Percentiles rank a stretch among this genome's conserved stretches.
These are phyloP conservation scores for Salix arbutifolia DNA, from an alignment of 345 rosid genomes.

Conservation along the genomic window DNA sequence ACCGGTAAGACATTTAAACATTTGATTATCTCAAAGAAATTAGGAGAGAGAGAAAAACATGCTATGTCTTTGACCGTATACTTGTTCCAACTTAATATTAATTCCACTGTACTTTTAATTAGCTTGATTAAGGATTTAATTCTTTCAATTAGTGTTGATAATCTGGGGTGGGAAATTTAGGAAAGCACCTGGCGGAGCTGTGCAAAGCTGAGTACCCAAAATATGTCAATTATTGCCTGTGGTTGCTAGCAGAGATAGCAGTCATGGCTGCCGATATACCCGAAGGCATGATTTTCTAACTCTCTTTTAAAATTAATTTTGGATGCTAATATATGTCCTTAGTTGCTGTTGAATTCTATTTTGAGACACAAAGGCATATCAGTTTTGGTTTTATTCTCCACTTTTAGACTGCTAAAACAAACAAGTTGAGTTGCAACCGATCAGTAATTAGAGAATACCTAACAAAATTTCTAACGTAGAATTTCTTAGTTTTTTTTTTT, in stretches of 20 bases:
- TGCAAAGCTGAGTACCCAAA: conserved; percentile 67
- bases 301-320: neutral
- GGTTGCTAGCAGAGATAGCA: conserved; percentile 61
- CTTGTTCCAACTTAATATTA: neutral
- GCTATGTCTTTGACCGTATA: neutral
- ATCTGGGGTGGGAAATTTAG: conserved; percentile 22
- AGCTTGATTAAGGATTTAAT: neutral
- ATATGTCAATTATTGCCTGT: conserved; percentile 45
- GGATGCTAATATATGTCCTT: neutral
- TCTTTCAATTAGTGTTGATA: neutral
- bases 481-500: neutral
- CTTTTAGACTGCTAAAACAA: neutral
- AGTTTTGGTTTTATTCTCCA: neutral
- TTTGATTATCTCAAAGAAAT: neutral
- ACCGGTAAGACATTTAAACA: conserved; percentile 34
- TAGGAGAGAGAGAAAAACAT: too few relatives aligned
- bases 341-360: neutral
- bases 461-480: neutral
- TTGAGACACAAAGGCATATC: neutral
- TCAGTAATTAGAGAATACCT: neutral
- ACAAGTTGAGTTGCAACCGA: neutral
- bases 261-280: conserved; percentile 80
- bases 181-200: conserved; percentile 59
- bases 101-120: neutral
- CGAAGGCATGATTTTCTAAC: conserved; percentile 37